These are phyloP conservation scores for Trichoderma cornu-damae DNA, from an alignment of 2,329 filamentous ascomycete genomes.

Conservation along the genomic window DNA sequence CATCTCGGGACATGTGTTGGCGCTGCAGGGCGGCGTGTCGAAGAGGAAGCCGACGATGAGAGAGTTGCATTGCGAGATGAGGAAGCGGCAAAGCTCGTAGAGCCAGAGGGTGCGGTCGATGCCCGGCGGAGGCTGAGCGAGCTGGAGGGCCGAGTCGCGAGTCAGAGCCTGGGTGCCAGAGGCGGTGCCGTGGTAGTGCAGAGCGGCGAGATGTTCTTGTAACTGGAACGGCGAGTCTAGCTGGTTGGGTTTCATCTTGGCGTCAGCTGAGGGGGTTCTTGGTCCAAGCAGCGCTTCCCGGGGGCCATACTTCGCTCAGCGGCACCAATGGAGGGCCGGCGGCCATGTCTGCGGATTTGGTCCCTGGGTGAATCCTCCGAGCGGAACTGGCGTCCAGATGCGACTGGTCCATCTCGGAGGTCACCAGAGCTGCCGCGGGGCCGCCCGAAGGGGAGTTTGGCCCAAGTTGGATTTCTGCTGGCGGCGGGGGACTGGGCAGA, in stretches of 20 bases:
- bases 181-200: slow-evolving; percentile 75
- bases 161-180: slow-evolving; percentile 66
- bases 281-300: not conserved
- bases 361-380: slow-evolving; percentile 85
- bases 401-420: slow-evolving; percentile 57
- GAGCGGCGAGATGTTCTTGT: slow-evolving; percentile 91
- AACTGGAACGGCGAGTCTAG: slow-evolving; percentile 96
- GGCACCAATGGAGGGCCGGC: slow-evolving; percentile 85
- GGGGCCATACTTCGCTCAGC: slow-evolving; percentile 63
- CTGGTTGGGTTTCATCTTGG: slow-evolving; percentile 40
- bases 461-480: slow-evolving; percentile 88
- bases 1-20: slow-evolving; percentile 92
- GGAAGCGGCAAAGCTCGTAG: slow-evolving; percentile 94
- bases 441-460: slow-evolving; percentile 68
- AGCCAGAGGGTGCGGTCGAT: slow-evolving; percentile 90
- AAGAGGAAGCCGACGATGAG: slow-evolving; percentile 90
- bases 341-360: slow-evolving; percentile 87
- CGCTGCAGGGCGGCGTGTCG: slow-evolving; percentile 83
- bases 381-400: slow-evolving; percentile 68
- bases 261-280: not conserved
- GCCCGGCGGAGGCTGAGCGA: slow-evolving; percentile 74
- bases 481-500: slow-evolving; percentile 88
- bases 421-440: slow-evolving; percentile 48
- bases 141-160: slow-evolving; percentile 65
- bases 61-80: slow-evolving; percentile 89